Evolutionary conservation across 2,329 filamentous ascomycete genomes (phyloP), one percentile per base, ranked within the genome.

Genomic region (Aspergillus uvarum): DNA sequence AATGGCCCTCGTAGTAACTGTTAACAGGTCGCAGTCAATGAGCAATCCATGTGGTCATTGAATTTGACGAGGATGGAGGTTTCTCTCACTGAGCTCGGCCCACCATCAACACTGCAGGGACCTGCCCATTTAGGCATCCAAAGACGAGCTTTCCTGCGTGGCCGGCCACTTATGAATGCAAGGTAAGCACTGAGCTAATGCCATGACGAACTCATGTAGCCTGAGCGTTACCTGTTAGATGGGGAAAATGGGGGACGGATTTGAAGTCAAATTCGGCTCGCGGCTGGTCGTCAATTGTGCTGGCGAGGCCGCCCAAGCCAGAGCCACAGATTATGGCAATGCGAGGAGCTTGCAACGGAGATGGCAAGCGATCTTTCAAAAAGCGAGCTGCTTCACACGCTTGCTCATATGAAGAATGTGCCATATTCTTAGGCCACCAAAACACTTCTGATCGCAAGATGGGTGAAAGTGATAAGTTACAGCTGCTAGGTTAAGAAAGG

Each of bases 1-100:
- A 81, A 69, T 89, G 83, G 35, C 87, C 87, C 74, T 89, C 87
- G 70, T 89, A 89, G 75, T 86, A 89, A 73, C 86, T 88, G 44
- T 51, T 6, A 14, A 31, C 31, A 42, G 11, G 14, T 16, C 32
- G 11, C 32, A 35, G 32, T 35, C 32, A 35, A 57, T 56, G 53
- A 61, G 62, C 21, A 65, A 51, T 7, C 16, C 26, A 16, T 7
- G 21, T 32, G 44, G 11, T 47, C 31, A 32, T 26, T 47, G 54
- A 6, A 47, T 48, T 19, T 56, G 11, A 50, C 11, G 19, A 26
- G 29, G 51, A 55, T 57, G 35, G 21, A 35, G 14, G 32, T 12
- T 35, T 48, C n/a, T 80, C 84, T 80, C 63, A 88, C 86, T 89
- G 86, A 66, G 83, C 83, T 69, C 87, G 80, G 64, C 86, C 87